phyloP scores from a whole-genome alignment of 805 yeast genomes.

The Yamadazyma takamatsuzukensis region DNA sequence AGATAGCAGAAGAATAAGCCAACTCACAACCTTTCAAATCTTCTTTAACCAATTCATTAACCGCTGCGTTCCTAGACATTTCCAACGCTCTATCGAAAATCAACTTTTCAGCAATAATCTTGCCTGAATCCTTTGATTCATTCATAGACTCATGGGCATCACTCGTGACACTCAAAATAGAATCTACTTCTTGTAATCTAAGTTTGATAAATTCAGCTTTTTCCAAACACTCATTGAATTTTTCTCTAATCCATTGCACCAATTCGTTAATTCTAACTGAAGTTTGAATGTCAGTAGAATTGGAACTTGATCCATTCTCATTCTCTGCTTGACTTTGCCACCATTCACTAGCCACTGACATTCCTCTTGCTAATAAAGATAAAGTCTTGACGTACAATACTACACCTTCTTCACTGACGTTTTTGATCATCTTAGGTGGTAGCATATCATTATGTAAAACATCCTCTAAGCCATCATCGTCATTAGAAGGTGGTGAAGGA shows the following conservation, averaged over 20 bases:
- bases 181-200: slow-evolving; percentile 50
- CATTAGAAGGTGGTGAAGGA: slow-evolving; percentile 63
- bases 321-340: slow-evolving; percentile 55
- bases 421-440: slow-evolving; percentile 54
- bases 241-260: slow-evolving; percentile 89
- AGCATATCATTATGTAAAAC: slow-evolving; percentile 38
- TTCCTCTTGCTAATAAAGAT: slow-evolving; percentile 78
- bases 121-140: slow-evolving; percentile 4
- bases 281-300: slow-evolving; percentile 15
- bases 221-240: slow-evolving; percentile 84
- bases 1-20: slow-evolving; percentile 85
- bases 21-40: slow-evolving; percentile 77
- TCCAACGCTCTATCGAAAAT: slow-evolving; percentile 93
- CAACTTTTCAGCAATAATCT: slow-evolving; percentile 72
- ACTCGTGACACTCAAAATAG: slow-evolving; percentile 23
- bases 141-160: slow-evolving; percentile 4
- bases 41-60: slow-evolving; percentile 73
- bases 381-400: slow-evolving; percentile 80
- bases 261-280: slow-evolving; percentile 53
- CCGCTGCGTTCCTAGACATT: slow-evolving; percentile 88
- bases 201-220: slow-evolving; percentile 77
- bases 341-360: slow-evolving; percentile 85
- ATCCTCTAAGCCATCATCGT: slow-evolving; percentile 32
- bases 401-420: slow-evolving; percentile 81
- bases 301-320: slow-evolving; percentile 4